Evolutionary conservation across 2,329 filamentous ascomycete species (phyloP).

Genomic region (Dryadomyces quercus-mongolicae): DNA sequence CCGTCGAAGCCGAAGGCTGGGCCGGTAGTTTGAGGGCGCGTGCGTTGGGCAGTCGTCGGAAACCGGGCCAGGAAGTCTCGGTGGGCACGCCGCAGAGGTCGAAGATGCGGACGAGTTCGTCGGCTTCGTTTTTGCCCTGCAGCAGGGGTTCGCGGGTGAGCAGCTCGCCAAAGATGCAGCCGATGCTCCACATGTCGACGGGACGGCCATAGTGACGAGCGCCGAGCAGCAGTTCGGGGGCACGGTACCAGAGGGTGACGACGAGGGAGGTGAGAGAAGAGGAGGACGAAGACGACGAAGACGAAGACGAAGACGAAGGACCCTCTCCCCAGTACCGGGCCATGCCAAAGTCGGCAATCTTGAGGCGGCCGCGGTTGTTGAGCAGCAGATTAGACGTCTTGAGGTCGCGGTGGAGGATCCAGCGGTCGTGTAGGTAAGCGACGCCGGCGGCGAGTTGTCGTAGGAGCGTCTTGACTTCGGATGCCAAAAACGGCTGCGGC

Average conservation of each 20-base stretch:
- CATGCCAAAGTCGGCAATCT: conserved; percentile 98
- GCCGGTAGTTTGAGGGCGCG: conserved; percentile 57
- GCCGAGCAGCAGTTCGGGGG: conserved; percentile 81
- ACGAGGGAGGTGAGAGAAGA: conserved; percentile 69
- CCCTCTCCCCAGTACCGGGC: conserved; percentile 66
- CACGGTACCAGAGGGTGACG: conserved; percentile 93
- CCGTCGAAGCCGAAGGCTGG: conserved; percentile 19
- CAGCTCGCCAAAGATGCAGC: conserved; percentile 91
- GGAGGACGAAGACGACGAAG: conserved; percentile 32
- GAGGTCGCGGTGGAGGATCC: conserved; percentile 87
- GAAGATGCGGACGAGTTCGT: conserved; percentile 80
- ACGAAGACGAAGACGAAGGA: neutral
- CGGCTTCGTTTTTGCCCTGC: conserved; percentile 84
- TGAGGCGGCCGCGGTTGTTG: conserved; percentile 88
- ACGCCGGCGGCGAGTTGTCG: conserved; percentile 71
- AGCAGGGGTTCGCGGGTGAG: conserved; percentile 72
- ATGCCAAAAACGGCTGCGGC: conserved; percentile 83
- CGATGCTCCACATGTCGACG: conserved; percentile 92
- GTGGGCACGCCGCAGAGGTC: conserved; percentile 78
- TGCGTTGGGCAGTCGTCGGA: conserved; percentile 78
- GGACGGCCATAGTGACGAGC: conserved; percentile 60
- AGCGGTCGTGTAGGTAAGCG: conserved; percentile 74
- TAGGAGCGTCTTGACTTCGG: conserved; percentile 84
- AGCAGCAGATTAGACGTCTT: conserved; percentile 91
- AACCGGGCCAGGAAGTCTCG: conserved; percentile 72